Base-by-base conservation (phyloP, 805 yeast genomes). In the Kregervanrija pseudodelftensis region DNA sequence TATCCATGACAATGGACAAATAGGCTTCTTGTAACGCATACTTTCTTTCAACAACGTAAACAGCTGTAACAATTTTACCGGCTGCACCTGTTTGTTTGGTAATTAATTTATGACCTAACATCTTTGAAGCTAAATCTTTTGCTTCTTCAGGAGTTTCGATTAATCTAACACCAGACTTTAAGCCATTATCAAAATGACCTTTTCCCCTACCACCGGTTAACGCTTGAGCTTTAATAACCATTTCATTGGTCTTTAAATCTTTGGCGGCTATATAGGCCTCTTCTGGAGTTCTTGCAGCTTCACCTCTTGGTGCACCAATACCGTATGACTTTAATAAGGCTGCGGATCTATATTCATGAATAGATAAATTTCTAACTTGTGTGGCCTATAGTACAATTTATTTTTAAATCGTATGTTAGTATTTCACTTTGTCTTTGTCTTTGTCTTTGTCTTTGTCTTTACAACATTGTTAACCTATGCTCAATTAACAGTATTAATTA, bases 141-240 rank as follows among this genome's bases (percentile, higher is more conserved):
- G 95, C 96, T 72, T 91, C 90, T 61, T 83, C 84, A 37, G 96
- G 81, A 46, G 90, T 73, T 47, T 82, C 73, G 57, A 87, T 86
- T 69, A 93, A 76, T 72, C 88, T 85, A 60, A 93, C 96, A 74
- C 99, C 99, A 42, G 97, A 95, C 72, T 91, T 81, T 65, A 87
- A 80, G 43, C 99, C 99, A 59, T 81, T 82, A 71, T 90, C 96
- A 55, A 93, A 90, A 69, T 87, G 90, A 52, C 99, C 99, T 70
- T 93, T 93, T 71, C 99, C 99, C 72, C 99, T 83, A 64, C 99
- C 99, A 72, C 99, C 99, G 48, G 99, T 90, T 61, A 93, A 77
- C 40, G 96, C 97, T 73, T 93, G 99, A 50, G 99, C 99, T 75
- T 93, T 93, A 67, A 93, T 77, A 52, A 93, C 99, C 68, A 93